Base-by-base conservation (phyloP, 441 rosid species). In the Populus tomentosa region DNA sequence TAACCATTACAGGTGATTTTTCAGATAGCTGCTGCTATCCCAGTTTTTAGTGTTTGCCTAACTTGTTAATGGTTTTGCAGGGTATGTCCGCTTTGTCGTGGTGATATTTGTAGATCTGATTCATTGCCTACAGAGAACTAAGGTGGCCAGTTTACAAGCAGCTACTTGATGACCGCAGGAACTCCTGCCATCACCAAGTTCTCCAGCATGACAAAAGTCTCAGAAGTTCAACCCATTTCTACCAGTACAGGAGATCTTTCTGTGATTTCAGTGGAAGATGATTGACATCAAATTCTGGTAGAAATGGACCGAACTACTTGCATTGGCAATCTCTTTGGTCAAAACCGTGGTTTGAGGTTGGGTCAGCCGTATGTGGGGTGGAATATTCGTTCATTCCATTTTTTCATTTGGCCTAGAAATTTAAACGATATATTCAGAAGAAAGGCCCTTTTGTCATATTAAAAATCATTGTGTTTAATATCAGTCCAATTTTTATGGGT, bases 31-130 rank as follows among this genome's bases (percentile, higher is more conserved):
- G 64, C 20, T 20, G 64, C n/a, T 59, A 59, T 18, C 64, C 8
- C 64, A 9, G 9, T 69, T 59, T 21, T 18, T 53, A 59, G 50
- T 66, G 35, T 32, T 63, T 35, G 40, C 10, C 63, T 77, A 24
- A 78, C 53, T 50, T 71, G 53, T 61, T 56, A 9, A 30, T 76
- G 80, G 53, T 70, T 69, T 38, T 82, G 84, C 90, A 96, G 99
- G 90, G 98, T 96, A 38, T 96, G 99, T 76, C 99, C 97, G 24
- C 91, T 96, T 71, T 96, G 99, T 81, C 97, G 98, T 0, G 95
- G 98, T 18, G 96, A 96, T 85, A 87, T 96, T 38, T 94, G 99
- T 83, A 87, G 85, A 80, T 81, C 89, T 14, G 92, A 85, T 75
- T 72, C 82, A 56, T 81, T 82, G 78, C 74, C 87, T 30, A 78